phyloP scores from a whole-genome alignment of 2,329 filamentous ascomycete species.

The Orbilia quercus region DNA sequence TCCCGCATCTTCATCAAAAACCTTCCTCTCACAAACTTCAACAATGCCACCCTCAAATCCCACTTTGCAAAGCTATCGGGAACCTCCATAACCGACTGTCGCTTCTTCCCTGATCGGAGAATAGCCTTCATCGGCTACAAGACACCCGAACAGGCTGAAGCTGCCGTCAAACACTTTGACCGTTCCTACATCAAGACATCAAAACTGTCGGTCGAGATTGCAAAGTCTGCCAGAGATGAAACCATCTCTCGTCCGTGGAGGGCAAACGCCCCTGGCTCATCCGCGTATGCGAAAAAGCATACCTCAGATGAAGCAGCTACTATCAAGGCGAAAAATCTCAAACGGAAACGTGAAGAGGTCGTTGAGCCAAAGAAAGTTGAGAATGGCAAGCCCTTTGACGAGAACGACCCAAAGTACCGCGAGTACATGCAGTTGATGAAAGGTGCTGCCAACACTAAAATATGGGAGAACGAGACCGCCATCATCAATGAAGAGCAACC shows the following conservation, averaged over 20 bases:
- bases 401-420: conserved; percentile 80
- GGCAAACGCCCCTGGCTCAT: conserved; percentile 60
- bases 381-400: conserved; percentile 58
- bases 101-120: conserved; percentile 86
- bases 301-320: conserved; percentile 24
- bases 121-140: conserved; percentile 98
- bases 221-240: conserved; percentile 71
- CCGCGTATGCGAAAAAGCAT: conserved; percentile 60
- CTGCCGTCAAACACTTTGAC: conserved; percentile 95
- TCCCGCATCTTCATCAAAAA: conserved; percentile 83
- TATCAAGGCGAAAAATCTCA: conserved; percentile 65
- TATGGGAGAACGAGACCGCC: conserved; percentile 69
- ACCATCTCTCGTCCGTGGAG: conserved; percentile 63
- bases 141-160: conserved; percentile 79
- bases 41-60: conserved; percentile 84
- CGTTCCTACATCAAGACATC: conserved; percentile 95
- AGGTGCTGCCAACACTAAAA: conserved; percentile 72
- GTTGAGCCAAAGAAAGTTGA: conserved; percentile 62
- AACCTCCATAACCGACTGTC: conserved; percentile 85
- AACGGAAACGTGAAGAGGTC: conserved; percentile 75
- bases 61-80: conserved; percentile 78
- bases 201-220: conserved; percentile 88
- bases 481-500: conserved; percentile 34
- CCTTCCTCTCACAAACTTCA: conserved; percentile 80
- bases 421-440: conserved; percentile 90